Evolutionary conservation across 352 stramenopile genomes (phyloP).

Genomic region (Globisporangium paddicum): DNA sequence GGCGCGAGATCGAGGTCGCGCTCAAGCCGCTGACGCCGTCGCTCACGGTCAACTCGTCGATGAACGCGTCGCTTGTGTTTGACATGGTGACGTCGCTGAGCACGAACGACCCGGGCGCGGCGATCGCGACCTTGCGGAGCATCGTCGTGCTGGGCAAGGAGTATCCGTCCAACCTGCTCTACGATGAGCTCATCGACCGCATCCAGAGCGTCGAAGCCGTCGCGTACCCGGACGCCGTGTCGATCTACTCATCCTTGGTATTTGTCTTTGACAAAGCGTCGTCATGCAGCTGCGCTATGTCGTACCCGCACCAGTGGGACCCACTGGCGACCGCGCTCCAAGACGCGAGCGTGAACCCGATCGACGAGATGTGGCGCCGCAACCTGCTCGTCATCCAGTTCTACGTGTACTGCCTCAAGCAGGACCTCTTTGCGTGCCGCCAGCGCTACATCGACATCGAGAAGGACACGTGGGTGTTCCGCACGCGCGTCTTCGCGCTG

Average conservation of each 20-base stretch:
- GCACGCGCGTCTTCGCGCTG: slow-evolving; percentile 53
- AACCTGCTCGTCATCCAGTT: slow-evolving; percentile 78
- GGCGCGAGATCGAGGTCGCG: slow-evolving; percentile 7
- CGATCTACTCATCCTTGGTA: slow-evolving; percentile 74
- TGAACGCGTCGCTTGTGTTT: slow-evolving; percentile 79
- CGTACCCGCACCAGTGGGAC: slow-evolving; percentile 71
- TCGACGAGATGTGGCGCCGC: slow-evolving; percentile 56
- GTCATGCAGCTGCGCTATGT: slow-evolving; percentile 51
- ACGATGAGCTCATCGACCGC: slow-evolving; percentile 73
- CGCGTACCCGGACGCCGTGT: slow-evolving; percentile 62
- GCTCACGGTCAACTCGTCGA: slow-evolving; percentile 51
- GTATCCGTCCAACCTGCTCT: slow-evolving; percentile 77
- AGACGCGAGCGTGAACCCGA: slow-evolving; percentile 39
- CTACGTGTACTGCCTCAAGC: slow-evolving; percentile 75
- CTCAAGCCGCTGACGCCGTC: slow-evolving; percentile 69
- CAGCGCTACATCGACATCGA: slow-evolving; percentile 45
- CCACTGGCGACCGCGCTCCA: slow-evolving; percentile 53
- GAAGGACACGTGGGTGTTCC: slow-evolving; percentile 45
- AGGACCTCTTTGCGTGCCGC: slow-evolving; percentile 56
- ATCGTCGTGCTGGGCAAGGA: slow-evolving; percentile 84
- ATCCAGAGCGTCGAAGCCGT: slow-evolving; percentile 70
- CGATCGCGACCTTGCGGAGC: slow-evolving; percentile 66
- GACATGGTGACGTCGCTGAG: slow-evolving; percentile 82
- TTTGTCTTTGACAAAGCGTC: slow-evolving; percentile 78
- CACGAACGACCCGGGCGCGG: slow-evolving; percentile 77